Conservation (phyloP, 257 asterid genomes). For the Solanum virginianum region DNA sequence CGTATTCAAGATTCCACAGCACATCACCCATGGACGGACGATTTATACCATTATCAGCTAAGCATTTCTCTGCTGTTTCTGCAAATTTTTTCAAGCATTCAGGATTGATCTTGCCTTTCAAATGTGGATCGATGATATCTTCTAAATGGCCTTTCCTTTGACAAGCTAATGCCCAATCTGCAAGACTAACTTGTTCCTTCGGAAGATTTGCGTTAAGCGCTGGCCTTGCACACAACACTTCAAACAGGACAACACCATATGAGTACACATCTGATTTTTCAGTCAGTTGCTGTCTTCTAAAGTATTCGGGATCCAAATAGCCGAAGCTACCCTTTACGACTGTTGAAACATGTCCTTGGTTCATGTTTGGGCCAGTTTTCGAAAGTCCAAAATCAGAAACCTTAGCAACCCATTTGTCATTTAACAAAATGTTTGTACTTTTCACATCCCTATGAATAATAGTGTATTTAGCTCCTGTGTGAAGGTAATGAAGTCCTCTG, state of each 20-base stretch:
- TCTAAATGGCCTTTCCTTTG: conserved; percentile 41
- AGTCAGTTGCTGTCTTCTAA: conserved; percentile 62
- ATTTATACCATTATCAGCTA: conserved; percentile 56
- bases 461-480: conserved; percentile 75
- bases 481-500: conserved; percentile 78
- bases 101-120: conserved; percentile 46
- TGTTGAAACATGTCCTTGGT: conserved; percentile 74
- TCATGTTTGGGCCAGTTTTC: conserved; percentile 73
- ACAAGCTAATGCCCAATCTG: conserved; percentile 62
- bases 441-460: conserved; percentile 90
- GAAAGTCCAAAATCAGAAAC: conserved; percentile 88
- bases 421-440: conserved; percentile 72
- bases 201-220: conserved; percentile 64
- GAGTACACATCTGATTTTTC: conserved; percentile 85
- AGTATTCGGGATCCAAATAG: conserved; percentile 77
- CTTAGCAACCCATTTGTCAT: conserved; percentile 86
- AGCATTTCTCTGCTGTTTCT: conserved; percentile 66
- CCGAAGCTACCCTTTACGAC: conserved; percentile 89
- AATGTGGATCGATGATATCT: conserved; percentile 58
- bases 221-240: conserved; percentile 65
- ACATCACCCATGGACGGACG: conserved; percentile 86
- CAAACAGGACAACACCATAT: conserved; percentile 84
- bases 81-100: conserved; percentile 53
- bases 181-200: conserved; percentile 79
- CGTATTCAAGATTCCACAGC: conserved; percentile 64